A percentile compares a stretch with the other conserved stretches of the same genome.
phyloP scores from a whole-genome alignment of 257 asterid species.

The Capsicum rhomboideum region DNA sequence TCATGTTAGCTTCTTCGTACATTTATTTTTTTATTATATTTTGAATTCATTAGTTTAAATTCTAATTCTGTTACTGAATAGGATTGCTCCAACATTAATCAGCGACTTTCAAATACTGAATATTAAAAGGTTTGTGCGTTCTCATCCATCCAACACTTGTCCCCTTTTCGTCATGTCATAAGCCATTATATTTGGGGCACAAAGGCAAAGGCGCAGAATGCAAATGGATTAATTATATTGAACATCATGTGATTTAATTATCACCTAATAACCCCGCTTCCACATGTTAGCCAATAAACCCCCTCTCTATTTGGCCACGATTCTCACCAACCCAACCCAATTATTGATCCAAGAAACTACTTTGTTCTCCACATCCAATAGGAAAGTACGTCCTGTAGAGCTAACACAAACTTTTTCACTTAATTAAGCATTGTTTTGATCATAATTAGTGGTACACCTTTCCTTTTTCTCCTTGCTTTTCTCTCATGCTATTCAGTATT shows the following conservation, averaged over 20 bases:
- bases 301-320: constrained; percentile 28
- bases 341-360: constrained; percentile 20
- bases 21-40: neutral
- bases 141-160: constrained; percentile 37
- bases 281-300: constrained; percentile 52
- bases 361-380: constrained; percentile 10
- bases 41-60: too few species aligned
- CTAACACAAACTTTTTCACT: neutral
- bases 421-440: neutral
- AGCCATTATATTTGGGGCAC: constrained; percentile 15
- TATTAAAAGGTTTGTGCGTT: neutral
- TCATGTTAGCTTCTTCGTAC: neutral
- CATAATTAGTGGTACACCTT: neutral
- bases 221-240: constrained; percentile 15
- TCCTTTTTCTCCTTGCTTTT: neutral
- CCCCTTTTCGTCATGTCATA: constrained; percentile 14
- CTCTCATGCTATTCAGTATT: neutral
- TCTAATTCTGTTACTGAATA: neutral
- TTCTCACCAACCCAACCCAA: constrained; percentile 36
- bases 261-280: constrained; percentile 26
- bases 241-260: constrained; percentile 15
- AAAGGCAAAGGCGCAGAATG: constrained; percentile 6
- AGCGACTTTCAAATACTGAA: neutral
- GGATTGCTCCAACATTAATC: too few species aligned
- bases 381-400: constrained; percentile 15